Conservation (phyloP, 202 grass and related monocot species). For the Saccharum hybrid region DNA sequence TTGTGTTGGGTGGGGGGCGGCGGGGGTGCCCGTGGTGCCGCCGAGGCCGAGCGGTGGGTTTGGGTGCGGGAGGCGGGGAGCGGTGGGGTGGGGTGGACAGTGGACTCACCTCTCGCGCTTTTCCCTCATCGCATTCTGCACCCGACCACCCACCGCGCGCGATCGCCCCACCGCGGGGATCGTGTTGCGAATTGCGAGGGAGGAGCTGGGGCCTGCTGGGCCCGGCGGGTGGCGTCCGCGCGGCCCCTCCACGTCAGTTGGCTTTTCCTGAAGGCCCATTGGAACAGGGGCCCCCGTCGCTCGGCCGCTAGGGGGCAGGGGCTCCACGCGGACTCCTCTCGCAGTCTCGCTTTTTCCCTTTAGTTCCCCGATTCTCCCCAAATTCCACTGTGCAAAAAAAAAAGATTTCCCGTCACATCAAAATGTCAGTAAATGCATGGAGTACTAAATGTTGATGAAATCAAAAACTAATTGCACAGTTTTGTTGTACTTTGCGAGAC, state of each 20-base stretch:
- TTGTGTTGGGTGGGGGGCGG: background rate
- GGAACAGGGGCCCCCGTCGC: background rate
- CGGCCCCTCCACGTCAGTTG: conserved; percentile 10
- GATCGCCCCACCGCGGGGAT: conserved; percentile 9
- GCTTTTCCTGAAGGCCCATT: background rate
- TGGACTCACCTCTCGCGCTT: background rate
- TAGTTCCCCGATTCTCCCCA: no score
- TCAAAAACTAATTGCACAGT: no score
- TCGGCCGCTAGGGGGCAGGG: background rate
- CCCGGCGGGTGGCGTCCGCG: background rate
- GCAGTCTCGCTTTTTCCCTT: conserved; percentile 5
- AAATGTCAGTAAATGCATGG: no score
- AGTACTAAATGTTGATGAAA: no score
- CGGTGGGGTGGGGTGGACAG: background rate
- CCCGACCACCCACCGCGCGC: conserved; percentile 28
- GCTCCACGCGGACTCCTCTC: conserved; percentile 32
- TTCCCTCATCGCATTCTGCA: background rate
- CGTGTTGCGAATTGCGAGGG: background rate
- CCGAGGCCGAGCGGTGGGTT: background rate
- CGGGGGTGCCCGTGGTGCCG: background rate
- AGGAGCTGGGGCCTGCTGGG: background rate
- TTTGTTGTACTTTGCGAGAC: no score
- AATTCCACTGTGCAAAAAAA: no score
- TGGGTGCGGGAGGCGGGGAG: no score
- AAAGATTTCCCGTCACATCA: no score